Conservation (phyloP, 2,329 filamentous ascomycete species). For the Drechslerella stenobrocha region DNA sequence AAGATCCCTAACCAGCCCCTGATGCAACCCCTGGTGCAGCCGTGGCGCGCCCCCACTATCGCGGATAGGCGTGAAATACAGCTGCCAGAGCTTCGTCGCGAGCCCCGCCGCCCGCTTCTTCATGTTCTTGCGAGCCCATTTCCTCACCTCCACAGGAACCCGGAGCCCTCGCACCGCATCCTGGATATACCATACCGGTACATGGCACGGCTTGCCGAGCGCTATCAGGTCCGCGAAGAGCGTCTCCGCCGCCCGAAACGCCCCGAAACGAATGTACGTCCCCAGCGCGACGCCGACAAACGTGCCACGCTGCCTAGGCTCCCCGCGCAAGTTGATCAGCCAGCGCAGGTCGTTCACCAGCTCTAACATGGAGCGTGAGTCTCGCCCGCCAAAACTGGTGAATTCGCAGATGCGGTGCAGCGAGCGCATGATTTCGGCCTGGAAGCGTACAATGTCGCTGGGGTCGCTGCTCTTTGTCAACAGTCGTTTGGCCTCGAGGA, state of each 20-base stretch:
- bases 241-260: conserved; percentile 14
- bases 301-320: conserved; percentile 4
- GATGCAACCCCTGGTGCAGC: conserved; percentile 17
- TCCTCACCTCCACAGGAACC: not conserved
- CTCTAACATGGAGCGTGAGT: conserved; percentile 10
- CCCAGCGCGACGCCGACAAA: conserved; percentile 9
- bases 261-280: conserved; percentile 19
- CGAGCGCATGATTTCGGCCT: conserved; percentile 22
- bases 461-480: conserved; percentile 13
- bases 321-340: conserved; percentile 19
- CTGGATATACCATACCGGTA: conserved; percentile 2
- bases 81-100: conserved; percentile 13
- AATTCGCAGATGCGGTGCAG: conserved; percentile 10
- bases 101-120: conserved; percentile 19
- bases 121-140: not conserved
- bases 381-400: conserved; percentile 3
- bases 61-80: conserved; percentile 1
- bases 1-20: conserved; percentile 17
- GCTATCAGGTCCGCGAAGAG: conserved; percentile 16
- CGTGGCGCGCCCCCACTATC: not conserved
- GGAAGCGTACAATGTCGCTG: conserved; percentile 14
- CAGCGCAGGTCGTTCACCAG: conserved; percentile 10
- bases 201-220: not conserved
- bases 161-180: conserved; percentile 6
- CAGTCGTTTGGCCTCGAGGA: conserved; percentile 35